Percentiles rank a stretch among this genome's conserved stretches.
These are phyloP conservation scores for Lithospermum erythrorhizon DNA, from an alignment of 257 asterid species.

Conservation along the genomic window DNA sequence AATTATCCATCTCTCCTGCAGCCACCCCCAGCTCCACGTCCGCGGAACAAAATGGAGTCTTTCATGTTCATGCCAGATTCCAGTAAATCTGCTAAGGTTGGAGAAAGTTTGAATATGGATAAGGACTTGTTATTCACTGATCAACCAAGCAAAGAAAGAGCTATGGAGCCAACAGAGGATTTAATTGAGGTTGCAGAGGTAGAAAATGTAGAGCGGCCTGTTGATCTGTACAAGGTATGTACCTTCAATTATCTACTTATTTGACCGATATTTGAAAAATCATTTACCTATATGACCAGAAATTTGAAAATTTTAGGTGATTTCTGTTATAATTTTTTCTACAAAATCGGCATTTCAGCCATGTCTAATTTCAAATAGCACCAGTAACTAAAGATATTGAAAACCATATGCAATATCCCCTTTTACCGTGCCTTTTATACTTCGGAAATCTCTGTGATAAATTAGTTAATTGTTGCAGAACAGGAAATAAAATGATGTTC, in stretches of 20 bases:
- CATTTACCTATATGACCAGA: neutral
- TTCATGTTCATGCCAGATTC: conserved; percentile 64
- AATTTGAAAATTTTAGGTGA: neutral
- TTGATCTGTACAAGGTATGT: conserved; percentile 81
- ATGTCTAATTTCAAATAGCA: too few species aligned
- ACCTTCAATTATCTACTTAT: conserved; percentile 6
- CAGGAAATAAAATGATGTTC: too few species aligned
- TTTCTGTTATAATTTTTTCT: neutral
- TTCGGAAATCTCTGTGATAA: too few species aligned
- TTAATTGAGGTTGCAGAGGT: conserved; percentile 42
- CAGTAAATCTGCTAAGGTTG: conserved; percentile 28
- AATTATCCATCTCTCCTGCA: conserved; percentile 20
- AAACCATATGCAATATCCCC: too few species aligned
- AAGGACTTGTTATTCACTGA: conserved; percentile 20
- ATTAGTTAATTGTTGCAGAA: too few species aligned
- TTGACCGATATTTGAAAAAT: neutral
- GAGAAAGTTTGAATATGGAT: conserved; percentile 20
- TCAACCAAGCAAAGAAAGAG: conserved; percentile 18
- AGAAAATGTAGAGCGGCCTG: conserved; percentile 81
- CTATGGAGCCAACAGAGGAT: conserved; percentile 23
- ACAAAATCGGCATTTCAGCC: too few species aligned
- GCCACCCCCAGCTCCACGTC: conserved; percentile 88
- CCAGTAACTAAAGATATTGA: too few species aligned
- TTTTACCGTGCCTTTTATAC: too few species aligned
- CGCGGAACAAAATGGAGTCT: conserved; percentile 85